These are phyloP conservation scores for Sechiopsis laciniata DNA, from an alignment of 306 rosid genomes.

Conservation along the genomic window DNA sequence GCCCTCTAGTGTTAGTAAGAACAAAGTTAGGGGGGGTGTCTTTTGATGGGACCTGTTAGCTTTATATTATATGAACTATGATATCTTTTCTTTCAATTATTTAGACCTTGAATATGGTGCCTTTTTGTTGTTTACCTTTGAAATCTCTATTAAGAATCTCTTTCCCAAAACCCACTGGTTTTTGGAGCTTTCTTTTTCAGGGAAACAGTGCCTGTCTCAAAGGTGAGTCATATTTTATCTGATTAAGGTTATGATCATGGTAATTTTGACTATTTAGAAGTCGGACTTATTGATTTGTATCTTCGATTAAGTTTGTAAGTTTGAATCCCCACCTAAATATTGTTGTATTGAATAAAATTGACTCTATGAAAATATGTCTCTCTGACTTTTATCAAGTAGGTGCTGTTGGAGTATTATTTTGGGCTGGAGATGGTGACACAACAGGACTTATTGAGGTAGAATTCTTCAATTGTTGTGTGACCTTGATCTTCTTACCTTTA, in stretches of 20 bases:
- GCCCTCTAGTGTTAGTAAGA: slow-evolving; percentile 9
- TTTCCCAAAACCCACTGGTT: slow-evolving; percentile 13
- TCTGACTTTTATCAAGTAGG: neutral
- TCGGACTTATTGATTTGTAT: neutral
- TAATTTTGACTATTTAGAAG: neutral
- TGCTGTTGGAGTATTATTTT: neutral
- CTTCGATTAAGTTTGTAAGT: too few relatives aligned
- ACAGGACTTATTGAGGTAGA: neutral
- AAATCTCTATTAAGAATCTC: neutral
- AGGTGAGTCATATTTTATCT: neutral
- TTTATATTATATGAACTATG: slow-evolving; percentile 36
- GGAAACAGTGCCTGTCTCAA: neutral
- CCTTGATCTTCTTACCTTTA: neutral
- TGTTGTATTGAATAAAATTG: too few relatives aligned
- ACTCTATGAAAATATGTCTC: too few relatives aligned
- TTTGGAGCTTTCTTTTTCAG: slow-evolving; percentile 6
- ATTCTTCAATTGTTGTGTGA: neutral
- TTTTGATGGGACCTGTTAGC: slow-evolving; percentile 34
- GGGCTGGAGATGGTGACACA: neutral
- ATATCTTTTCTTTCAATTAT: slow-evolving; percentile 32
- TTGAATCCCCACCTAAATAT: too few relatives aligned
- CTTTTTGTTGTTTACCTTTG: slow-evolving; percentile 34
- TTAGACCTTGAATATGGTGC: slow-evolving; percentile 24
- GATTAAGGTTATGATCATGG: neutral
- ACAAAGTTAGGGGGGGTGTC: neutral